Evolutionary conservation across 164 flowering plant genomes (phyloP).

Genomic region (Litsea cubeba): DNA sequence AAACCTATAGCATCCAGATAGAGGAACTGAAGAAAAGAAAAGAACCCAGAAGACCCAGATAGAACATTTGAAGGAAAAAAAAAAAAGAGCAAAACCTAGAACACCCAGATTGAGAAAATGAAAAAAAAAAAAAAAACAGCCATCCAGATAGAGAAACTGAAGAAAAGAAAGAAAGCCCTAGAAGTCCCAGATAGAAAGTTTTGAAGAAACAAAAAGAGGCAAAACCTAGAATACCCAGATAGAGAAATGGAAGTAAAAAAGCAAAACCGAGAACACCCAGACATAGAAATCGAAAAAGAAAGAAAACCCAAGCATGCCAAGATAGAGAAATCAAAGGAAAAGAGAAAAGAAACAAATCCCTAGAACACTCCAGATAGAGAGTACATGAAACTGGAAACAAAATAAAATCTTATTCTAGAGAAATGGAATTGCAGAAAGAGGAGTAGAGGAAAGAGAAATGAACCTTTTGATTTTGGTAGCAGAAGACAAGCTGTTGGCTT

Average conservation of each 20-base stretch:
- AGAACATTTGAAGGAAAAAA: conserved; percentile 10
- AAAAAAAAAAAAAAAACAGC: no score
- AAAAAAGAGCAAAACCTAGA: background rate
- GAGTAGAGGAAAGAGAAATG: conserved; percentile 5
- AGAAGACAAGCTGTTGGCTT: conserved; percentile 33
- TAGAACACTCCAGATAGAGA: no score
- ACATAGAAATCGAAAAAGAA: no score
- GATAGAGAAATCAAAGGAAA: background rate
- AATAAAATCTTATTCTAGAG: background rate
- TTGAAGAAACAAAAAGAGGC: no score
- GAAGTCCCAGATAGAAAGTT: no score
- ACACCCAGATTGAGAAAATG: no score
- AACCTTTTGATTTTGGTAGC: conserved; percentile 49
- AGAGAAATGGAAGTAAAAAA: no score
- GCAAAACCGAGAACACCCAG: no score
- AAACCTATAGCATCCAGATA: background rate
- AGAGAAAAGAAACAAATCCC: no score
- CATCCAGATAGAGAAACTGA: background rate
- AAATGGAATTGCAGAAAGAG: background rate
- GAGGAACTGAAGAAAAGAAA: background rate
- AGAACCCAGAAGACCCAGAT: conserved; percentile 1
- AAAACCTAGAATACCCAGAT: no score
- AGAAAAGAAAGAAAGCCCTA: no score
- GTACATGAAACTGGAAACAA: no score
- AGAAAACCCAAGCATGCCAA: background rate